These are phyloP conservation scores for Francoa sonchifolia DNA, from an alignment of 441 rosid genomes.

Conservation along the genomic window DNA sequence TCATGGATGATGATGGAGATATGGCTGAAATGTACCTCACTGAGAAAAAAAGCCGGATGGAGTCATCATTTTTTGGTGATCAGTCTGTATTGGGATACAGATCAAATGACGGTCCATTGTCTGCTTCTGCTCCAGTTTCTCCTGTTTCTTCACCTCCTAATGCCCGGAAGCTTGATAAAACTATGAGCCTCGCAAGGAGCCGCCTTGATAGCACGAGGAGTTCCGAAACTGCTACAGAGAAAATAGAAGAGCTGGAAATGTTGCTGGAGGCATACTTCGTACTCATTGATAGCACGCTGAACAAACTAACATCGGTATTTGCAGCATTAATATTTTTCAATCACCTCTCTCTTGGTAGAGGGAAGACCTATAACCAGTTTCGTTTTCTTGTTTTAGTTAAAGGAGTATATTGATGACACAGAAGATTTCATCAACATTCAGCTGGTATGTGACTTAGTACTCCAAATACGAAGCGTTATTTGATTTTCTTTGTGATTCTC, in stretches of 20 bases:
- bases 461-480: not conserved
- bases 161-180: conserved; percentile 65
- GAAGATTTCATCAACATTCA: conserved; percentile 97
- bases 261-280: conserved; percentile 98
- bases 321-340: conserved; percentile 2
- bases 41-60: conserved; percentile 86
- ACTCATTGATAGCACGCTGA: conserved; percentile 82
- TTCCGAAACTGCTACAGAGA: conserved; percentile 55
- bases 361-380: not conserved
- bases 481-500: not conserved
- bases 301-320: conserved; percentile 85
- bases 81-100: conserved; percentile 58
- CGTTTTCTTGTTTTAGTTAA: conserved; percentile 39
- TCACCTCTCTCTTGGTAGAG: not conserved
- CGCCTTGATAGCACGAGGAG: conserved; percentile 87
- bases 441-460: conserved; percentile 37
- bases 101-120: conserved; percentile 55
- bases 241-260: conserved; percentile 93
- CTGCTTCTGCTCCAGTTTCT: conserved; percentile 88
- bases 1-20: conserved; percentile 99
- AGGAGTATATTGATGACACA: conserved; percentile 95
- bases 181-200: conserved; percentile 81
- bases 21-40: conserved; percentile 99
- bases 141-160: conserved; percentile 87
- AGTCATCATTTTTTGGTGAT: conserved; percentile 63